Base-by-base conservation (phyloP, 768 basidiomycete species). In the Termitomyces titanicus region DNA sequence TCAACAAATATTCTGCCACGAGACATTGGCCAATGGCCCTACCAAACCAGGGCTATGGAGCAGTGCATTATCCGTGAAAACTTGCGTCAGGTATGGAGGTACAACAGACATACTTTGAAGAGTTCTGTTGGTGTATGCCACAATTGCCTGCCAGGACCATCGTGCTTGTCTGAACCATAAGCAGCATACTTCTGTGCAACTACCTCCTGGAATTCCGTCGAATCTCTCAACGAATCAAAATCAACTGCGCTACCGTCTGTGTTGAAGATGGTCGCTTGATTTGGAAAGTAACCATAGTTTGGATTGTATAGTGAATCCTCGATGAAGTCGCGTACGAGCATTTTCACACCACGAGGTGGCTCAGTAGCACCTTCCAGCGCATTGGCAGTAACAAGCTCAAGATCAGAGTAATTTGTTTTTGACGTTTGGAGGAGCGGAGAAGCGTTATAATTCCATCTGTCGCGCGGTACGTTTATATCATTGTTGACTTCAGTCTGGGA, bases 51-150 rank as follows among this genome's bases (percentile, higher is more conserved):
- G 96, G 97, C 96, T 99, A 56, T 27, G 53, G 33, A 59, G 45
- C 17, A 56, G 12, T 15, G 25, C n/a, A 63, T 56, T 53, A 55
- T 25, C 29, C 34, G 31, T 25, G 22, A 54, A 33, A 54, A 56
- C 33, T 15, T 5, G 17, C 58, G 44, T 4, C 22, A 51, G 53
- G 46, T 47, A 61, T n/a, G 24, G 29, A 12, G 35, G 50, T 8
- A 44, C 45, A 46, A 13, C 31, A 38, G 15, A 48, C 79, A 48
- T 64, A 95, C 97, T 84, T 95, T 94, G 79, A 99, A 98, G 29
- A 99, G 71, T 66, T 98, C 97, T 0, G 94, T 96, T 0, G 97
- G 97, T 1, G 97, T 99, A 71, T 99, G 97, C 97, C 97, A 99
- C 51, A 99, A 75, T 72, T 99, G 96, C 64, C 84, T 81, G 6